Conservation (phyloP, 352 stramenopile genomes). For the Pythium sukuiense region DNA sequence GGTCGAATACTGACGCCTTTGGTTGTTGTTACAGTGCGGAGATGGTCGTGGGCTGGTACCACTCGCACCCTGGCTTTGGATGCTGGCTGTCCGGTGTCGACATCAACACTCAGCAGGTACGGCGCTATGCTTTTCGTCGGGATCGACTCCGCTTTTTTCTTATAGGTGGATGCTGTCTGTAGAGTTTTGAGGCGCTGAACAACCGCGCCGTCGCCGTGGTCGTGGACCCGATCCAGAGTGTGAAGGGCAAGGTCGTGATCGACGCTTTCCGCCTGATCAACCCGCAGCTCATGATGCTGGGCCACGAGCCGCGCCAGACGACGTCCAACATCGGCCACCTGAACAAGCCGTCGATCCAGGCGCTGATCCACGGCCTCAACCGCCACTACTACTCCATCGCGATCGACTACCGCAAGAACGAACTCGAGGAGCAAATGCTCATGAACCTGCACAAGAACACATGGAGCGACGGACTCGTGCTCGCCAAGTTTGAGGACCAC, state of each 20-base stretch:
- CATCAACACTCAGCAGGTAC: constrained; percentile 98
- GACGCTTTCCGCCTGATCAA: constrained; percentile 99
- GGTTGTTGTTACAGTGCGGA: constrained; percentile 51
- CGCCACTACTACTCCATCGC: constrained; percentile 98
- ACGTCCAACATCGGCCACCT: constrained; percentile 99
- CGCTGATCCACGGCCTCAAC: constrained; percentile 98
- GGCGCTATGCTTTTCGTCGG: background rate
- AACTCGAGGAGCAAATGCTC: constrained; percentile 99
- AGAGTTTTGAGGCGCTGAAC: constrained; percentile 99
- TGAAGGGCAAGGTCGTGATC: constrained; percentile 99
- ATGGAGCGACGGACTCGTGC: constrained; percentile 95
- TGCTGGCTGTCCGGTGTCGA: constrained; percentile 99
- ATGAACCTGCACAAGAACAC: constrained; percentile 99
- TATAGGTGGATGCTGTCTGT: background rate
- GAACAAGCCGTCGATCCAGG: constrained; percentile 99
- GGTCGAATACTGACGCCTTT: too few species aligned
- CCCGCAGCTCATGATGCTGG: constrained; percentile 98
- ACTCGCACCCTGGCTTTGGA: constrained; percentile 99
- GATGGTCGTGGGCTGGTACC: constrained; percentile 98
- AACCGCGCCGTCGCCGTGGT: constrained; percentile 96
- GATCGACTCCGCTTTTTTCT: background rate
- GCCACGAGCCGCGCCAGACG: constrained; percentile 97
- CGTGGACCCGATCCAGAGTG: constrained; percentile 99
- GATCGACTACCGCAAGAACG: constrained; percentile 98
- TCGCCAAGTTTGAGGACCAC: constrained; percentile 96